phyloP scores from a whole-genome alignment of 331 rosid species.

The Acacia pycnantha region DNA sequence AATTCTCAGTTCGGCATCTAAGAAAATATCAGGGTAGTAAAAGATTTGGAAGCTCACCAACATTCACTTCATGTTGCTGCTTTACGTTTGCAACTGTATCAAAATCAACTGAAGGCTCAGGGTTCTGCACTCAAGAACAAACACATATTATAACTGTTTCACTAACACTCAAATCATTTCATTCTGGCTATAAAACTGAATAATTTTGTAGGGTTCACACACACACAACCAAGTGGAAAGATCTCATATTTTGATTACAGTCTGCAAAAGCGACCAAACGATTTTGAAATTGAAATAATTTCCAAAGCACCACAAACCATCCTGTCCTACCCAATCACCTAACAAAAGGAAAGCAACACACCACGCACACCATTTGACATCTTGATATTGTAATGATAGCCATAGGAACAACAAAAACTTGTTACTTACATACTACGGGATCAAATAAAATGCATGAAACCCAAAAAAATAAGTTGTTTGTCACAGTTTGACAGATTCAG shows the following conservation, averaged over 20 bases:
- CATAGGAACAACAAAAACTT: not conserved
- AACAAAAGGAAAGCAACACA: not conserved
- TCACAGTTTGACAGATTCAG: not conserved
- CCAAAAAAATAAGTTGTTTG: not conserved
- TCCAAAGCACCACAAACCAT: not conserved
- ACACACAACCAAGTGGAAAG: not conserved
- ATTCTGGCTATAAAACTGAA: not conserved
- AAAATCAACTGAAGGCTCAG: constrained; percentile 93
- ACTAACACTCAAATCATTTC: not conserved
- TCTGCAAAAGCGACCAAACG: not conserved
- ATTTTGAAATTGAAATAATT: not conserved
- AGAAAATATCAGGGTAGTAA: not conserved
- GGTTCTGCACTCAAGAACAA: constrained; percentile 61
- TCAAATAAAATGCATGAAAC: constrained; percentile 11
- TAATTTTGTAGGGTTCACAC: not conserved
- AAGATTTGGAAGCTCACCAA: constrained; percentile 65
- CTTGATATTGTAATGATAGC: not conserved
- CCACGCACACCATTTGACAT: not conserved
- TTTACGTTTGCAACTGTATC: constrained; percentile 86
- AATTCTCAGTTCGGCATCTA: not conserved
- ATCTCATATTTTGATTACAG: not conserved
- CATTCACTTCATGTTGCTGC: constrained; percentile 86
- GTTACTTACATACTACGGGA: not conserved
- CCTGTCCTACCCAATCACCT: constrained; percentile 17
- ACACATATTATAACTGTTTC: constrained; percentile 5